Evolutionary conservation across 441 rosid genomes (phyloP), one percentile per base, ranked within the genome.

Genomic region (Adansonia gregorii): DNA sequence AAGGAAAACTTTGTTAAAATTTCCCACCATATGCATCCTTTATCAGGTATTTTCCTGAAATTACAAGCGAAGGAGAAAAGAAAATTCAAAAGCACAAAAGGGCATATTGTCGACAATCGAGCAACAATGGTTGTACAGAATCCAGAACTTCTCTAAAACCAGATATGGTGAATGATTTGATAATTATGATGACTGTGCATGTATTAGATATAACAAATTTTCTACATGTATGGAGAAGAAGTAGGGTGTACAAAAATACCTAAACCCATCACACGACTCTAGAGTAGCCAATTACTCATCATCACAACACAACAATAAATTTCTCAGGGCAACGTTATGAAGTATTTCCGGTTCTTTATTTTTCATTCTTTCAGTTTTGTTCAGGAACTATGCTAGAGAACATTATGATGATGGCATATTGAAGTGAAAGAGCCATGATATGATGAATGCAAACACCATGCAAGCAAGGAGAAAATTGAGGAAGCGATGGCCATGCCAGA

Each of bases 401-500:
- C 39, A 3, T 35, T 35, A 35, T 35, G 41, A 35, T 35, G 41
- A 35, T 35, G 41, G 41, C 41, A 35, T 4, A 35, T 4, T 35
- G 41, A 35, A 35, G 41, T 35, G 41, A 35, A 35, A 35, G 41
- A 35, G 41, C 41, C 41, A 35, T 35, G 41, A 35, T 35, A 4
- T 35, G 41, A 35, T 4, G 6, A 35, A 35, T 0, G 93, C 95
- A 71, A 88, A 85, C 66, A 91, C 92, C 92, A 91, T 87, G 85
- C 93, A 91, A 75, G 91, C 92, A 27, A 91, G 89, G 74, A 91
- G 87, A 78, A 89, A 82, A 74, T 91, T 91, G 46, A 91, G 89
- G 70, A 89, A 68, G 72, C 90, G 90, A 70, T 89, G 92, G 63
- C 91, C 88, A 31, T 85, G 88, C 93, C 92, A 89, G 76, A 89